Evolutionary conservation across 148 eudicot genomes (phyloP), one percentile per base, ranked within the genome.

Genomic region (Arbutus unedo): DNA sequence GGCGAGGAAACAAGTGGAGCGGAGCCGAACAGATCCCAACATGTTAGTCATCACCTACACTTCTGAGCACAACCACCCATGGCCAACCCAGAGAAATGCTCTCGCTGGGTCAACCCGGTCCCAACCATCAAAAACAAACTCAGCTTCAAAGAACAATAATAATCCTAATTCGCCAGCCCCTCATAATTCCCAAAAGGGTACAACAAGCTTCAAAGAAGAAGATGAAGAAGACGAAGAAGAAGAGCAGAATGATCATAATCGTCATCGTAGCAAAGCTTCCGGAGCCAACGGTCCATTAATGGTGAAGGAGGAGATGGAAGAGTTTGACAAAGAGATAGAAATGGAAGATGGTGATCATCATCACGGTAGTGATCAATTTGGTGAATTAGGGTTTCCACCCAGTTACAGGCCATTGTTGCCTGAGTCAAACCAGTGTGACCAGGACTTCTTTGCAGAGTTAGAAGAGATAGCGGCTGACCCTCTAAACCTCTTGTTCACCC

Each of bases 41-140:
- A 95, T 95, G 98, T 79, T 95, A 74, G 98, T 95, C 3, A 93
- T 95, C 21, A 95, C 98, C 25, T 95, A 95, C 90, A 95, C 97
- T 47, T 95, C 94, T 0, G 98, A 95, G 86, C 98, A 95, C 81
- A 95, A 95, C 83, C 98, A 95, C 84, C 97, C 98, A 15, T 95
- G 98, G 98, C 98, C 98, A 41, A 95, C 97, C 8, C 98, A 95
- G 81, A 80, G 98, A 78, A 95, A 95, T 64, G 93, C 95, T 60
- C 91, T 95, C 0, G 98, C 98, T 0, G 98, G 98, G 31, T 95
- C 97, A 10, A 89, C 95, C 0, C 74, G 98, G 79, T 85, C 91
- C 44, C 95, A 88, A 31, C 93, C 91, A 15, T 77, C 93, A 55
- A 87, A 87, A 55, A 84, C 8, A 10, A 68, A 74, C 73, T 8